A percentile compares a stretch with the other conserved stretches of the same genome.
These are phyloP conservation scores for Lotus japonicus DNA, from an alignment of 306 rosid genomes.

Conservation along the genomic window DNA sequence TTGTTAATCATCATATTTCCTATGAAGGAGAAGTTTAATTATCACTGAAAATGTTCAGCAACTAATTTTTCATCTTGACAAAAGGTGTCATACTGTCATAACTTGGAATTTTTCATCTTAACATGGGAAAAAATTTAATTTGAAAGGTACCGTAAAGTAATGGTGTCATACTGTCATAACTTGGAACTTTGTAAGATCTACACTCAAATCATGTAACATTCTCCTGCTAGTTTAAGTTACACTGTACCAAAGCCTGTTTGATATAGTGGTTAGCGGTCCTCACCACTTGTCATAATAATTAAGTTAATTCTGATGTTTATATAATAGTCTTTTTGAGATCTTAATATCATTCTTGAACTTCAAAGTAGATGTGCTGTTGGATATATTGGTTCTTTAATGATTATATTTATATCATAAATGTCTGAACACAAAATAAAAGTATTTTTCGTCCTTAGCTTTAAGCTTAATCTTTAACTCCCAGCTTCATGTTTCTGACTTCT, in stretches of 20 bases:
- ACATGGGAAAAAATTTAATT: not conserved
- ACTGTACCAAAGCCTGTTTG: not conserved
- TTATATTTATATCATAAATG: not conserved
- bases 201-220: not conserved
- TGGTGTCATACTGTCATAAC: not conserved
- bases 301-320: too few species aligned
- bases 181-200: not conserved
- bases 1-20: not conserved
- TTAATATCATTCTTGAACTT: not conserved
- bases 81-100: not conserved
- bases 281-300: too few species aligned
- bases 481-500: not conserved
- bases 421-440: not conserved
- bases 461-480: not conserved
- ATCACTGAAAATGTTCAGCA: not conserved
- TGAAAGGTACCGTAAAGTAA: not conserved
- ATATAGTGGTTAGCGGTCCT: not conserved
- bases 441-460: not conserved
- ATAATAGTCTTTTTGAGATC: too few species aligned
- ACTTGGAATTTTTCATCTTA: too few species aligned
- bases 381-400: not conserved
- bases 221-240: too few species aligned
- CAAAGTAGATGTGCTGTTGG: not conserved
- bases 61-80: not conserved
- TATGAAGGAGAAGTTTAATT: not conserved